Percentiles rank a stretch among this genome's conserved stretches.
Evolutionary conservation across 352 stramenopile species (phyloP).

Genomic region (Pythium graminicola): DNA sequence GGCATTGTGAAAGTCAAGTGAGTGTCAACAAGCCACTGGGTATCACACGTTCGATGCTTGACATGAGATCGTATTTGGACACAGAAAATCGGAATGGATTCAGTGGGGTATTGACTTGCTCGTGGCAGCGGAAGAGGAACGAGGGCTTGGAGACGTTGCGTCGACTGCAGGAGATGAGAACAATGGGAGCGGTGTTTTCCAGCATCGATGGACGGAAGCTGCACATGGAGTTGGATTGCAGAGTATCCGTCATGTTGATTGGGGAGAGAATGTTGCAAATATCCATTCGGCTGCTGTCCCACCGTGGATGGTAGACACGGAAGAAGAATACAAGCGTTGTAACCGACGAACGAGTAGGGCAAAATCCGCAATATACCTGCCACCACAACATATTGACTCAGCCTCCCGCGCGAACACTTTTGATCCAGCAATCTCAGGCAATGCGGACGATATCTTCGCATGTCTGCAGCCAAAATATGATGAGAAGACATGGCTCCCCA

Average conservation of each 20-base stretch:
- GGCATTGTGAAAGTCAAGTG: slow-evolving; percentile 50
- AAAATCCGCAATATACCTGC: neutral
- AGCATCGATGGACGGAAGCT: slow-evolving; percentile 44
- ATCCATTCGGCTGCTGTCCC: slow-evolving; percentile 57
- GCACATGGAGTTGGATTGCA: slow-evolving; percentile 36
- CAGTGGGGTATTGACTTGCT: slow-evolving; percentile 53
- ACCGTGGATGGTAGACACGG: slow-evolving; percentile 64
- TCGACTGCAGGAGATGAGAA: neutral
- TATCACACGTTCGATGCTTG: no score
- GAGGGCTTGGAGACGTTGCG: neutral
- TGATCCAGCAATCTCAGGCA: no score
- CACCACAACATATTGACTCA: no score
- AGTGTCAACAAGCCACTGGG: no score
- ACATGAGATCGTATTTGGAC: no score
- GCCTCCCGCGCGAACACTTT: no score
- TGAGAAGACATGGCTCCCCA: slow-evolving; percentile 52
- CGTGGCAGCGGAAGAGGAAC: slow-evolving; percentile 37
- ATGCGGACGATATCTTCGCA: slow-evolving; percentile 28
- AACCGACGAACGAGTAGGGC: slow-evolving; percentile 26
- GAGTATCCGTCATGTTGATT: slow-evolving; percentile 35
- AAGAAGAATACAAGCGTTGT: slow-evolving; percentile 63
- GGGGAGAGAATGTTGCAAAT: slow-evolving; percentile 42
- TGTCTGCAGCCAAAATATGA: slow-evolving; percentile 27
- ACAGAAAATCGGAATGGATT: slow-evolving; percentile 40
- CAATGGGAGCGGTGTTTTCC: slow-evolving; percentile 5